Percentiles rank a stretch among this genome's conserved stretches.
phyloP scores from a whole-genome alignment of 805 yeast genomes.

The Brettanomyces sp. region DNA sequence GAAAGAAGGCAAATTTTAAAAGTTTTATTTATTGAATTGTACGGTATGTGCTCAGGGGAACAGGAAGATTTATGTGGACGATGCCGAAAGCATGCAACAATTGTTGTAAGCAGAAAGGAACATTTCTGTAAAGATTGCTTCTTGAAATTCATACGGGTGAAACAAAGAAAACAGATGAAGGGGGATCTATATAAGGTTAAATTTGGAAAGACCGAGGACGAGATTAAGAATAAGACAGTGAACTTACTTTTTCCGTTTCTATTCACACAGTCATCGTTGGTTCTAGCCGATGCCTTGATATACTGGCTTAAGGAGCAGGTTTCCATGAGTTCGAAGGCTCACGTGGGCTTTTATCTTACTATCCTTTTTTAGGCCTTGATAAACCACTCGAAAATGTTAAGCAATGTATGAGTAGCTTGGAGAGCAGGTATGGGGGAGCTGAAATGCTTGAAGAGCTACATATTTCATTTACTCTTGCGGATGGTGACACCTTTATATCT shows the following conservation, averaged over 20 bases:
- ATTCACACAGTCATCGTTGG: conserved; percentile 52
- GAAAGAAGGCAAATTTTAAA: too few species aligned
- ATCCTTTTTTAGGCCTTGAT: conserved; percentile 39
- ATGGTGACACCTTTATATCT: conserved; percentile 14
- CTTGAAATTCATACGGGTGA: conserved; percentile 60
- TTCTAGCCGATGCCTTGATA: conserved; percentile 55
- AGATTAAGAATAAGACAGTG: conserved; percentile 11
- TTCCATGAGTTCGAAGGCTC: conserved; percentile 45
- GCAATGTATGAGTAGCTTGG: neutral
- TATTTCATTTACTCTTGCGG: conserved; percentile 30
- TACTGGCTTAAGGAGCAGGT: conserved; percentile 56
- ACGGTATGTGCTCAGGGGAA: too few species aligned
- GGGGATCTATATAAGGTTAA: conserved; percentile 66
- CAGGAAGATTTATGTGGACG: conserved; percentile 31
- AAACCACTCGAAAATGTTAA: neutral
- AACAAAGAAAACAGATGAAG: conserved; percentile 72
- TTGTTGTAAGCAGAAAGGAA: conserved; percentile 50
- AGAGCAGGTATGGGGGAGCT: neutral
- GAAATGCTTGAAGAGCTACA: conserved; percentile 19
- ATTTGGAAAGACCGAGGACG: conserved; percentile 34
- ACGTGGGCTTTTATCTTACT: conserved; percentile 55
- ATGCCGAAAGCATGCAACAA: conserved; percentile 36
- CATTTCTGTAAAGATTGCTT: conserved; percentile 62
- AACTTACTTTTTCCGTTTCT: neutral
- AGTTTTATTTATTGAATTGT: too few species aligned